Evolutionary conservation across 179 eudicot species (phyloP), one percentile per base, ranked within the genome.

Genomic region (Spinacia oleracea): DNA sequence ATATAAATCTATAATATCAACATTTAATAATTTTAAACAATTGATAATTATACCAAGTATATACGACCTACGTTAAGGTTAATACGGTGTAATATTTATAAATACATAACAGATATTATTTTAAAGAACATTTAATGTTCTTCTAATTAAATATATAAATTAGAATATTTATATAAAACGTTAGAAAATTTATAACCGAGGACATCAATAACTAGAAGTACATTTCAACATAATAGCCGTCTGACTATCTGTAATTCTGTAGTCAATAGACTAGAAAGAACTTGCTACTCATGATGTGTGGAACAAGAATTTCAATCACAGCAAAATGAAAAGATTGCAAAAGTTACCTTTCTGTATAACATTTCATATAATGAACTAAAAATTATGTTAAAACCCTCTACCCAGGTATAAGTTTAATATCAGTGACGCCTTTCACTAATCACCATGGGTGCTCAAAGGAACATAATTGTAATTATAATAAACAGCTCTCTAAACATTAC

Each of bases 351-450:
- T 45, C 0, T 0, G 50, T 45, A 21, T 53, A 53, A 18, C 25
- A 45, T 46, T 46, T 70, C 21, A 23, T 27, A 9, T 29, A 6
- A 70, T 46, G 58, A 53, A 11, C 73, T 46, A 15, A 0, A 3
- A 6, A 71, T 27, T 12, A 10, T 18, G 42, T 31, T 29, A 50
- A 72, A 34, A 43, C 38, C 70, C 81, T 71, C 81, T 71, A 1
- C 34, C 62, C 15, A 62, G 21, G 65, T 21, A 64, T 35, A 35
- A 15, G 72, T 34, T 79, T 63, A 53, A 29, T 55, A 65, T 4
- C 16, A 42, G 43, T 38, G 67, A 74, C 64, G 72, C 66, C 18
- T 56, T 21, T n/a, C n/a, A n/a, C n/a, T n/a, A n/a, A n/a, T n/a
- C 31, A 16, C 71, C 55, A 56, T 21, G 42, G 0, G 16, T 67